phyloP scores from a whole-genome alignment of 805 yeast species.

The Nakazawaea pomicola region DNA sequence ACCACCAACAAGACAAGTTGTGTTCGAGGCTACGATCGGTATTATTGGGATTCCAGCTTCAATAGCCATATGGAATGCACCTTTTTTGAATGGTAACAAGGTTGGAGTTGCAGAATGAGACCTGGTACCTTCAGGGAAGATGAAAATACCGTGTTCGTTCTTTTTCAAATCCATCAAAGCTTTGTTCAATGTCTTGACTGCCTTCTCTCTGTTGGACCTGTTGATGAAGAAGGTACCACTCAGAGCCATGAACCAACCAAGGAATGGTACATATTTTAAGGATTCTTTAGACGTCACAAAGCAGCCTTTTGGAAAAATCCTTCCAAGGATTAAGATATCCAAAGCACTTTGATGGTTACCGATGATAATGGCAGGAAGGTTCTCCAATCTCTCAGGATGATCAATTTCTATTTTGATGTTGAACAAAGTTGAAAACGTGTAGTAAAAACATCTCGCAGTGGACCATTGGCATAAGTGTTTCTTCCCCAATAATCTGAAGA shows the following conservation, averaged over 20 bases:
- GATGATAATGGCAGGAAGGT: conserved; percentile 71
- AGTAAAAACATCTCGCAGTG: conserved; percentile 79
- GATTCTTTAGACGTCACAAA: conserved; percentile 90
- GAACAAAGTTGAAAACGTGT: conserved; percentile 51
- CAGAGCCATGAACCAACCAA: conserved; percentile 95
- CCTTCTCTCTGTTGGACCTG: conserved; percentile 69
- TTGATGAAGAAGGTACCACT: conserved; percentile 91
- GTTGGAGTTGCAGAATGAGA: conserved; percentile 66
- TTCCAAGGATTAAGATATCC: conserved; percentile 79
- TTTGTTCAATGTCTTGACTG: conserved; percentile 64
- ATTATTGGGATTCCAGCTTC: conserved; percentile 87
- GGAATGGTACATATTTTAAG: conserved; percentile 76
- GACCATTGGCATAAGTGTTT: conserved; percentile 82
- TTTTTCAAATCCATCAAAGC: conserved; percentile 62
- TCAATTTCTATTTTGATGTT: conserved; percentile 69
- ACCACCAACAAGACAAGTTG: conserved; percentile 65
- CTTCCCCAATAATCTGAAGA: conserved; percentile 64
- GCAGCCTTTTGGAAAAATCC: conserved; percentile 80
- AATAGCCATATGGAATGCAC: conserved; percentile 96
- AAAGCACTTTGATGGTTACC: conserved; percentile 90
- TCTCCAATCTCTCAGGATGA: conserved; percentile 54
- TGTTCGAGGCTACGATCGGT: conserved; percentile 85
- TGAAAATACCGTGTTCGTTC: conserved; percentile 70
- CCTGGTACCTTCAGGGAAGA: conserved; percentile 98
- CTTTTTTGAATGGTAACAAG: conserved; percentile 88